Percentiles rank a stretch among this genome's conserved stretches.
Evolutionary conservation across 208 protist genomes (phyloP).

Genomic region (Leishmania amazonensis): DNA sequence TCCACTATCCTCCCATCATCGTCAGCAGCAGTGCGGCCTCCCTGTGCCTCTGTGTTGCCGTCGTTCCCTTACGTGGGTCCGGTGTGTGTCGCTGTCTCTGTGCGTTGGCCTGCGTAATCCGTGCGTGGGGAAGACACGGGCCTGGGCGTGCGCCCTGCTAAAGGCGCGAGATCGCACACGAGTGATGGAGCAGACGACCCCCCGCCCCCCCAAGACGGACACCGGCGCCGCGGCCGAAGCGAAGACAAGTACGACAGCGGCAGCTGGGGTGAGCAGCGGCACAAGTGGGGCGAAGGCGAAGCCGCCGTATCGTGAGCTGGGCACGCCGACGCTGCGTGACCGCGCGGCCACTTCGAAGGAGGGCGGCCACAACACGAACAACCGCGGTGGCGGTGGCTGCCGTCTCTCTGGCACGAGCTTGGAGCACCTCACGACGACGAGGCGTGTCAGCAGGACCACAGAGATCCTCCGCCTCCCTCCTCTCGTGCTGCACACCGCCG

Average conservation of each 20-base stretch:
- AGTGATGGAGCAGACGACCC: not conserved
- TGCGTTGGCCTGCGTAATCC: not conserved
- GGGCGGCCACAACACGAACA: not conserved
- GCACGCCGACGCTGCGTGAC: not conserved
- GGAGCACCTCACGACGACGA: not conserved
- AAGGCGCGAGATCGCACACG: not conserved
- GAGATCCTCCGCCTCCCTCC: not conserved
- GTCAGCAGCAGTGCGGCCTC: too few species aligned
- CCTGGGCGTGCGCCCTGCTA: not conserved
- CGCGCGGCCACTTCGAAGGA: not conserved
- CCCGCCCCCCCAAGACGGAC: not conserved
- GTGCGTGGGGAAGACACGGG: not conserved
- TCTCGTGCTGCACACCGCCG: not conserved
- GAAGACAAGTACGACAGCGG: not conserved
- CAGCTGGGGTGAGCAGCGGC: not conserved
- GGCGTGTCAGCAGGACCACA: not conserved
- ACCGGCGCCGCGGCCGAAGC: not conserved
- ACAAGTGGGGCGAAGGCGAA: not conserved
- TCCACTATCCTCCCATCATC: too few species aligned
- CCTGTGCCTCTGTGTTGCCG: not conserved
- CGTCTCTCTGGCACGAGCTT: not conserved
- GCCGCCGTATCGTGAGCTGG: slow-evolving; percentile 14
- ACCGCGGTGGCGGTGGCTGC: not conserved
- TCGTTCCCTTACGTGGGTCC: not conserved
- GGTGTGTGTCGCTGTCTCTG: not conserved